Evolutionary conservation across 1,139 yeast species (phyloP).

Genomic region (Candida sojae): DNA sequence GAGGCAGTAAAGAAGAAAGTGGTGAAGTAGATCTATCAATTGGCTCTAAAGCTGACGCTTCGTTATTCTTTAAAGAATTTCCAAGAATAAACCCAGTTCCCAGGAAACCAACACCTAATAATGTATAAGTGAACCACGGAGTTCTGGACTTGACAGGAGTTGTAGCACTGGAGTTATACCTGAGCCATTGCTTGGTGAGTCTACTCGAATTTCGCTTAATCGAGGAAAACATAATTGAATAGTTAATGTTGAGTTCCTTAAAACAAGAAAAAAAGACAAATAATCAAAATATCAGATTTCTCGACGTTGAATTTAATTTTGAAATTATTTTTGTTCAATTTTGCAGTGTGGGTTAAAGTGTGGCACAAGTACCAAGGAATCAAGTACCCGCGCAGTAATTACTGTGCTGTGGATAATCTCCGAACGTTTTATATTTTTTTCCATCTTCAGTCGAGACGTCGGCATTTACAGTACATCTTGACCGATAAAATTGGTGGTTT

Average conservation of each 20-base stretch:
- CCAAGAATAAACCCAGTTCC: conserved; percentile 11
- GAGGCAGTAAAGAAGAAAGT: conserved; percentile 15
- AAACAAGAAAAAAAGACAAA: too few species aligned
- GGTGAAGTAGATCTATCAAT: conserved; percentile 17
- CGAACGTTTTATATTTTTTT: background rate
- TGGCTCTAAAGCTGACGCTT: background rate
- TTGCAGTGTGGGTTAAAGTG: too few species aligned
- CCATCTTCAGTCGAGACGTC: background rate
- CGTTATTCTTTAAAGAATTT: background rate
- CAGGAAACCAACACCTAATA: conserved; percentile 7
- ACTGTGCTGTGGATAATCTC: too few species aligned
- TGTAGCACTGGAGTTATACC: background rate
- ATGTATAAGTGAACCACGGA: conserved; percentile 5
- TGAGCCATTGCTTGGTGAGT: background rate
- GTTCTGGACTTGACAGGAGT: background rate
- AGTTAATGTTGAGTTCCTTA: background rate
- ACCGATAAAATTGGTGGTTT: too few species aligned
- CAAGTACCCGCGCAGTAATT: background rate
- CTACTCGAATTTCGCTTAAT: background rate
- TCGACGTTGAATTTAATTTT: too few species aligned
- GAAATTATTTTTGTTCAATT: too few species aligned
- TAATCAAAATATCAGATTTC: too few species aligned
- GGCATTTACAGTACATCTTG: too few species aligned
- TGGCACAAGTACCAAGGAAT: background rate
- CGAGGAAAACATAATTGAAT: conserved; percentile 1